Conservation (phyloP, 352 stramenopile species). For the Pythium rhizo-oryzae region DNA sequence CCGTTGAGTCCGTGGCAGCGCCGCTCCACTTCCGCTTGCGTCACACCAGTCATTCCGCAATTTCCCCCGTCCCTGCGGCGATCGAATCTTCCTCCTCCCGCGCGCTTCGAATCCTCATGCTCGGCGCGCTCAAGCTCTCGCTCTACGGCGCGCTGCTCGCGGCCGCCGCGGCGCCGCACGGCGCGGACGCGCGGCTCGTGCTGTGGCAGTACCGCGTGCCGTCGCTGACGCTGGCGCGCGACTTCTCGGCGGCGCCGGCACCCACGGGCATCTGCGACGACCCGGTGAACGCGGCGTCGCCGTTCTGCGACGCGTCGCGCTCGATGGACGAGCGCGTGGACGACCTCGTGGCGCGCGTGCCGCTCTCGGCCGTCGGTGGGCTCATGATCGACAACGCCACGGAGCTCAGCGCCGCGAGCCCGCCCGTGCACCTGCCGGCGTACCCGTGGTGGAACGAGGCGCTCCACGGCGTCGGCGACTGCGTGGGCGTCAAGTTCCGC, state of each 20-base stretch:
- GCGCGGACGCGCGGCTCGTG: conserved; percentile 3
- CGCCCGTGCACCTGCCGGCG: conserved; percentile 43
- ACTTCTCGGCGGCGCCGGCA: neutral
- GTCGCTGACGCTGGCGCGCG: neutral
- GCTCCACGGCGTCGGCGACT: conserved; percentile 85
- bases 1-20: neutral
- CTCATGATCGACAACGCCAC: conserved; percentile 71
- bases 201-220: conserved; percentile 8
- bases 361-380: conserved; percentile 63
- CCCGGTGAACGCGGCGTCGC: conserved; percentile 40
- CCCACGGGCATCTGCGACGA: conserved; percentile 50
- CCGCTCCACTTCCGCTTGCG: neutral
- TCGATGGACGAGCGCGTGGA: conserved; percentile 58
- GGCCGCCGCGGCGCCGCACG: neutral
- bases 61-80: neutral
- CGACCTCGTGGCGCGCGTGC: conserved; percentile 69
- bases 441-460: conserved; percentile 93
- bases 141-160: conserved; percentile 1
- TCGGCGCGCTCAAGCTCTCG: conserved; percentile 4
- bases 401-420: conserved; percentile 16
- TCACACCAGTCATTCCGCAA: neutral
- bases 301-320: conserved; percentile 71
- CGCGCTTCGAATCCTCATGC: neutral
- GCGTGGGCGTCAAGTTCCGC: conserved; percentile 63
- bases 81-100: neutral